A percentile compares a stretch with the other conserved stretches of the same genome.
Conservation (phyloP, 805 yeast genomes). For the Barnettozyma vustinii region DNA sequence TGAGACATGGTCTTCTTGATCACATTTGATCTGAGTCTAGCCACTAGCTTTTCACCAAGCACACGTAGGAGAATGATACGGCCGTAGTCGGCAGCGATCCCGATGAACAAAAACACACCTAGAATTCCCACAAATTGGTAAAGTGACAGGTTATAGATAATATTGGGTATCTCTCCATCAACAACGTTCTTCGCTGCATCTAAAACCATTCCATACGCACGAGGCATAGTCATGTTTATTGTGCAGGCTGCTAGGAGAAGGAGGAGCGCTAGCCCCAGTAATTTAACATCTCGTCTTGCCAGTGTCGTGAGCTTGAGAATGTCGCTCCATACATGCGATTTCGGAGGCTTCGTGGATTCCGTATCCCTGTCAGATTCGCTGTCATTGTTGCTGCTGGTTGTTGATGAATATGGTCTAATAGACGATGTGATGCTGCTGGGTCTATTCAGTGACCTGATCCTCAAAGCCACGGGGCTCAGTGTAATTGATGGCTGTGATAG, state of each 20-base stretch:
- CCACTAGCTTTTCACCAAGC: constrained; percentile 83
- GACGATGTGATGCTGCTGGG: background rate
- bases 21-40: constrained; percentile 71
- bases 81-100: constrained; percentile 72
- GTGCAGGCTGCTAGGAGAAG: constrained; percentile 43
- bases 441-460: background rate
- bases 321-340: constrained; percentile 16
- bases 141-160: constrained; percentile 50
- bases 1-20: constrained; percentile 76
- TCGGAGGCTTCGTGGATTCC: background rate
- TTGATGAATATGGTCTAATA: background rate
- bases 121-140: constrained; percentile 55
- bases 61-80: constrained; percentile 62
- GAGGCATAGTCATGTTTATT: constrained; percentile 49
- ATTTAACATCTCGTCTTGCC: constrained; percentile 40
- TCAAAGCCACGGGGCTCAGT: background rate
- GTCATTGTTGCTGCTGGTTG: background rate
- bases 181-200: constrained; percentile 40
- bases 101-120: constrained; percentile 38
- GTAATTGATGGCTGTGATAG: background rate
- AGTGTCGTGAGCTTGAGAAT: constrained; percentile 36
- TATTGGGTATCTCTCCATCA: constrained; percentile 28
- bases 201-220: constrained; percentile 48
- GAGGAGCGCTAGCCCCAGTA: constrained; percentile 37
- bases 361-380: background rate